These are phyloP conservation scores for Alnus rubra DNA, from an alignment of 306 rosid genomes.

Conservation along the genomic window DNA sequence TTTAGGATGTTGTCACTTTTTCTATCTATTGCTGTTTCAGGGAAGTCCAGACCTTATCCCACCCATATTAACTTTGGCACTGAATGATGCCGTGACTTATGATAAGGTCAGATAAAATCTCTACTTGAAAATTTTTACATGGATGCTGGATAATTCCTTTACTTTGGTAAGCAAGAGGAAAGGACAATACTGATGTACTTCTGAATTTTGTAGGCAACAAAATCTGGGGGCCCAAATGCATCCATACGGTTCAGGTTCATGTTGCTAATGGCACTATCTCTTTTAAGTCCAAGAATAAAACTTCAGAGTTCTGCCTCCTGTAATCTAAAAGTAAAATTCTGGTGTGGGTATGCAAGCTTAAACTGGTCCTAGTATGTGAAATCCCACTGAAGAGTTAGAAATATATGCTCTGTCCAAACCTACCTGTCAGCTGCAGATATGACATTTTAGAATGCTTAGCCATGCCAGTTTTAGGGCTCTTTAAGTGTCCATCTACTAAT, in stretches of 20 bases:
- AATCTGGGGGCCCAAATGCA: constrained; percentile 95
- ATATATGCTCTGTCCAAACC: neutral
- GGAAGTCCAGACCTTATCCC: constrained; percentile 70
- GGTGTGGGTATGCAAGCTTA: neutral
- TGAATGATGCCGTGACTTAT: constrained; percentile 83
- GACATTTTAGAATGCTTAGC: neutral
- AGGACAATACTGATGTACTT: constrained; percentile 32
- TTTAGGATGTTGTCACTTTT: constrained; percentile 6
- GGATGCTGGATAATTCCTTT: neutral
- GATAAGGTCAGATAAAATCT: constrained; percentile 69
- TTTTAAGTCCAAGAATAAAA: neutral
- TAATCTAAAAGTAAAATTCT: neutral
- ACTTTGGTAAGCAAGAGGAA: constrained; percentile 17
- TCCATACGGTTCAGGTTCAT: constrained; percentile 87
- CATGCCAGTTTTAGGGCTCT: neutral
- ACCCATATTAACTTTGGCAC: constrained; percentile 66
- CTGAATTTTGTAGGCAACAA: constrained; percentile 79
- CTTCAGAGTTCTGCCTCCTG: constrained; percentile 9
- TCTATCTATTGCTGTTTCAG: constrained; percentile 45
- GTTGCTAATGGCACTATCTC: constrained; percentile 20
- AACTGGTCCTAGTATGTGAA: neutral
- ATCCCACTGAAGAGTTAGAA: neutral
- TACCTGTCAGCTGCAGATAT: neutral
- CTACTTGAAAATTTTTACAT: neutral
- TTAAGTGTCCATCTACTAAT: neutral